These are phyloP conservation scores for Gonium pectorale DNA, from an alignment of 139 green algal species.

Conservation along the genomic window DNA sequence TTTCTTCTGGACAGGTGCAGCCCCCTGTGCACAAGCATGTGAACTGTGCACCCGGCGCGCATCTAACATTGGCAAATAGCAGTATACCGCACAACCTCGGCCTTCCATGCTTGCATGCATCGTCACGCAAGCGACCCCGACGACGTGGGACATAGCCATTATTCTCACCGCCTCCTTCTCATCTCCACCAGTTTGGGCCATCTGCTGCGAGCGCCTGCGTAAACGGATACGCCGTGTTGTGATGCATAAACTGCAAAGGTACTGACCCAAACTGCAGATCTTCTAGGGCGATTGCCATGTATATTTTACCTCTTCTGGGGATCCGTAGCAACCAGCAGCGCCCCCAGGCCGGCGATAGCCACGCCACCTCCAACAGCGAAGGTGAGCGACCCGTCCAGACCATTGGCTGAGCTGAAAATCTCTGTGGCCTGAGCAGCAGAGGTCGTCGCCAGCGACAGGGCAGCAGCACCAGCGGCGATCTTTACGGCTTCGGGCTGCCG, in stretches of 20 bases:
- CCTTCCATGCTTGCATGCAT: no score
- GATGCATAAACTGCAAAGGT: background rate
- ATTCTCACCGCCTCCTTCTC: constrained; percentile 93
- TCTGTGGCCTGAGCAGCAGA: constrained; percentile 39
- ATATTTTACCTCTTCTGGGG: constrained; percentile 76
- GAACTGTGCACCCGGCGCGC: no score
- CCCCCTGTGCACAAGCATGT: no score
- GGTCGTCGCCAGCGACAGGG: background rate
- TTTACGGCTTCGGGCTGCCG: background rate
- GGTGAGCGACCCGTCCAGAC: constrained; percentile 42
- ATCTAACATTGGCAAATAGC: no score
- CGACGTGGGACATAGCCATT: no score
- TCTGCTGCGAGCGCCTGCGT: constrained; percentile 82
- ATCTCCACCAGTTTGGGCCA: constrained; percentile 84
- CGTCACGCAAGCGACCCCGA: no score
- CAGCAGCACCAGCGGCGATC: constrained; percentile 10
- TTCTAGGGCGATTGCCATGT: background rate
- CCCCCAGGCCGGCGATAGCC: constrained; percentile 80
- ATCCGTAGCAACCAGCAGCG: constrained; percentile 81
- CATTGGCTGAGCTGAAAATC: constrained; percentile 17
- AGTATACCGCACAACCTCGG: no score
- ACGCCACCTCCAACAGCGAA: constrained; percentile 74
- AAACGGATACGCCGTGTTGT: background rate
- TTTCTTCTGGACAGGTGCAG: no score
- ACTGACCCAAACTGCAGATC: no score